phyloP scores from a whole-genome alignment of 257 asterid genomes.

The Solanum chaucha region DNA sequence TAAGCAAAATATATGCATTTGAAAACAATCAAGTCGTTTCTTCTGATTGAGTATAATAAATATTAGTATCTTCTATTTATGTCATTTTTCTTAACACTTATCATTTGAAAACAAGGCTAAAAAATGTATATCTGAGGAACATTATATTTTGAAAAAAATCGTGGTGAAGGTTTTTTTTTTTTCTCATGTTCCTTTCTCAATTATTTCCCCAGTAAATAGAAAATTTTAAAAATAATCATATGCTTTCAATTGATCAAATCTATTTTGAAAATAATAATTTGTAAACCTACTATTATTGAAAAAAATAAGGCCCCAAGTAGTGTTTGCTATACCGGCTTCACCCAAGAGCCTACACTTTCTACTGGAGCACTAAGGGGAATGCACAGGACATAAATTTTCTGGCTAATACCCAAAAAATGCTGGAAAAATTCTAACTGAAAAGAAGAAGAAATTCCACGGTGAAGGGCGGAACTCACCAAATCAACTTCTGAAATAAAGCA shows the following conservation, averaged over 20 bases:
- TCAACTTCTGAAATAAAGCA: background rate
- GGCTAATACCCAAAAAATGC: background rate
- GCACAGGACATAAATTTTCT: background rate
- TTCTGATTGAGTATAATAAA: background rate
- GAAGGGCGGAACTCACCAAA: background rate
- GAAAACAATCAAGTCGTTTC: background rate
- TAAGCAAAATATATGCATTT: background rate
- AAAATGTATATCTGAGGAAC: background rate
- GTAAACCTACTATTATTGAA: background rate
- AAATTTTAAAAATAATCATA: no score
- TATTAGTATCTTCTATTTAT: background rate
- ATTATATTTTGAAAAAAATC: background rate
- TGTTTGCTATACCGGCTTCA: background rate
- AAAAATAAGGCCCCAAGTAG: background rate
- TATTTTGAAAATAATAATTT: background rate
- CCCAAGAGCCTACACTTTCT: background rate
- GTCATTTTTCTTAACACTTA: background rate
- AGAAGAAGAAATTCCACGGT: background rate
- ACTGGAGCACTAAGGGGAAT: background rate
- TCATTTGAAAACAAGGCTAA: background rate
- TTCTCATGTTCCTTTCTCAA: background rate
- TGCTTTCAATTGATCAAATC: background rate
- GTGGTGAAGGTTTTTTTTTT: background rate
- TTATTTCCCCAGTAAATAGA: background rate
- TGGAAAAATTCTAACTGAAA: background rate